phyloP scores from a whole-genome alignment of 2,329 filamentous ascomycete genomes.

The Monilinia vaccinii-corymbosi region DNA sequence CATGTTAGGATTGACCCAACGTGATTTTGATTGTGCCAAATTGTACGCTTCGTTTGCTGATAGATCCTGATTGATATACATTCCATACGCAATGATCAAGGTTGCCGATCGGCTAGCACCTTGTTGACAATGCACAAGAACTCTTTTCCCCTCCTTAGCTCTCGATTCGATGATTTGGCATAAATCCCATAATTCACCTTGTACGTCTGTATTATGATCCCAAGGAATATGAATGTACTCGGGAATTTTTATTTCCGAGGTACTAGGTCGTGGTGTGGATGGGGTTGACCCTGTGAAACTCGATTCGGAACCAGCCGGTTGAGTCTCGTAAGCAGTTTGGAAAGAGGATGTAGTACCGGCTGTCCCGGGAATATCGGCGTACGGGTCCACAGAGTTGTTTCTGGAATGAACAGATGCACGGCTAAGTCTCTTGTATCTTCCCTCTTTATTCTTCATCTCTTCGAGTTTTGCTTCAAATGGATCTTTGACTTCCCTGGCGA shows the following conservation, averaged over 20 bases:
- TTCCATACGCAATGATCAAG: constrained; percentile 75
- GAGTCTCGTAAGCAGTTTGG: constrained; percentile 52
- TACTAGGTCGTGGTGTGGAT: constrained; percentile 46
- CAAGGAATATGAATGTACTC: constrained; percentile 83
- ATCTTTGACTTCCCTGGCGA: constrained; percentile 72
- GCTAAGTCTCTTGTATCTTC: constrained; percentile 24
- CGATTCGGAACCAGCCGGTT: constrained; percentile 26
- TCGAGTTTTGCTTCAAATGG: constrained; percentile 55
- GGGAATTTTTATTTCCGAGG: constrained; percentile 42
- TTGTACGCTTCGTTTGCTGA: constrained; percentile 79
- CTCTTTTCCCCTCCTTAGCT: constrained; percentile 64
- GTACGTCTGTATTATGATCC: constrained; percentile 84
- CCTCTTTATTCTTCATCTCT: constrained; percentile 24
- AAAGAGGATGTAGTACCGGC: constrained; percentile 49
- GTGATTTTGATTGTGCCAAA: constrained; percentile 69
- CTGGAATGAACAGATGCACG: constrained; percentile 25
- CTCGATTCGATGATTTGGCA: constrained; percentile 69
- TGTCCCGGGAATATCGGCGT: constrained; percentile 36
- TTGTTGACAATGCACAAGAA: constrained; percentile 78
- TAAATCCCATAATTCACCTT: constrained; percentile 63
- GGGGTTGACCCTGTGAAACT: constrained; percentile 32
- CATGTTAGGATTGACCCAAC: constrained; percentile 89
- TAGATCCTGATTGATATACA: constrained; percentile 68
- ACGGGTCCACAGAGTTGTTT: constrained; percentile 6
- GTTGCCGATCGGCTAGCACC: constrained; percentile 79